Percentiles rank a stretch among this genome's conserved stretches.
These are phyloP conservation scores for Trametes elegans DNA, from an alignment of 768 basidiomycete species.

Conservation along the genomic window DNA sequence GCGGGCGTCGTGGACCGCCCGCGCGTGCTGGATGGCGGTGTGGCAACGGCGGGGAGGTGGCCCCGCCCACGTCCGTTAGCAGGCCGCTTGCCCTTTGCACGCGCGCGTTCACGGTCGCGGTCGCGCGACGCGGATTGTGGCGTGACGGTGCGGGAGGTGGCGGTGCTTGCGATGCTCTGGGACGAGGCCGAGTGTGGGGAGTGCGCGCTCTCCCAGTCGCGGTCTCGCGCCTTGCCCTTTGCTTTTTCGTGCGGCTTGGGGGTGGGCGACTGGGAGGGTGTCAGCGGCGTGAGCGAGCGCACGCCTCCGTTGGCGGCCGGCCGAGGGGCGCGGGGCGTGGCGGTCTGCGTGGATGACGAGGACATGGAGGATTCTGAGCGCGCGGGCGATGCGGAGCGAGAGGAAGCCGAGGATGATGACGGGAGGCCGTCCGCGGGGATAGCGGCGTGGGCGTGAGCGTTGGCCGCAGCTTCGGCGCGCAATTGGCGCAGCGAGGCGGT, in stretches of 20 bases:
- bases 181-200: constrained; percentile 24
- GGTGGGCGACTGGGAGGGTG: constrained; percentile 24
- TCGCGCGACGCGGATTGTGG: constrained; percentile 20
- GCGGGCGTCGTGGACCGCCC: constrained; percentile 4
- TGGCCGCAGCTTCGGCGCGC: constrained; percentile 23
- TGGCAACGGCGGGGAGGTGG: background rate
- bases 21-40: background rate
- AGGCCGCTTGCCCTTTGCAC: background rate
- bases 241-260: constrained; percentile 16
- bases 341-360: constrained; percentile 73
- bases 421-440: constrained; percentile 36
- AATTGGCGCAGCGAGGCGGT: constrained; percentile 23
- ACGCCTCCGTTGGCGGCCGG: constrained; percentile 28
- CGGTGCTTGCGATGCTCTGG: constrained; percentile 23
- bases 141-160: constrained; percentile 26
- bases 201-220: background rate
- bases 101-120: constrained; percentile 37
- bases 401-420: constrained; percentile 55
- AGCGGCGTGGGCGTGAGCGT: constrained; percentile 29
- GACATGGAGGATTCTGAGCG: constrained; percentile 55
- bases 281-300: constrained; percentile 28
- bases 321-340: constrained; percentile 52
- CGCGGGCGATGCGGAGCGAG: constrained; percentile 32
- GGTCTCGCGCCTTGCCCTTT: no score
- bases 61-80: no score